Percentiles rank a stretch among this genome's conserved stretches.
These are phyloP conservation scores for Somion occarium DNA, from an alignment of 1,284 basidiomycete species.

Conservation along the genomic window DNA sequence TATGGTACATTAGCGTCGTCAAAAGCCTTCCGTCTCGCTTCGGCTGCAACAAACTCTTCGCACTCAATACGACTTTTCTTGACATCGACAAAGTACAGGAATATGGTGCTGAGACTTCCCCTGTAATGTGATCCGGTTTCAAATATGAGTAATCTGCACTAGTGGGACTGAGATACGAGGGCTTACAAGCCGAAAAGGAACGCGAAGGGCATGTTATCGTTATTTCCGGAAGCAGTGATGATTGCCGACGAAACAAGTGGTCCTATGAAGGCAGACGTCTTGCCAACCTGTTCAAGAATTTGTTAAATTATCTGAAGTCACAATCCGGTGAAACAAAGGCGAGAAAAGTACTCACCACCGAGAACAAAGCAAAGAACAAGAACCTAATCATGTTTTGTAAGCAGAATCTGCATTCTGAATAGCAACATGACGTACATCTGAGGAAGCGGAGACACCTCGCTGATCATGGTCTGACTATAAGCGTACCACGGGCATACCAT, in stretches of 20 bases:
- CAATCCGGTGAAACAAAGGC: not conserved
- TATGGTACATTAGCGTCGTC: slow-evolving; percentile 2
- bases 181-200: slow-evolving; percentile 72
- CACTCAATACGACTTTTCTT: slow-evolving; percentile 67
- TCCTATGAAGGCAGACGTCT: slow-evolving; percentile 80
- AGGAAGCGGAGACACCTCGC: slow-evolving; percentile 71
- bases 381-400: slow-evolving; percentile 42
- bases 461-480: slow-evolving; percentile 82
- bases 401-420: slow-evolving; percentile 14
- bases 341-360: slow-evolving; percentile 41
- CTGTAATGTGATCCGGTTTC: too few relatives aligned
- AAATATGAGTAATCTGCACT: slow-evolving; percentile 4
- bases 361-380: slow-evolving; percentile 75
- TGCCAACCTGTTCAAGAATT: slow-evolving; percentile 46
- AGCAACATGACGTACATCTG: slow-evolving; percentile 48
- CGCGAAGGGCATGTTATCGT: slow-evolving; percentile 78
- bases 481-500: slow-evolving; percentile 86
- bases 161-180: not conserved
- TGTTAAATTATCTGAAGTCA: not conserved
- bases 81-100: slow-evolving; percentile 68
- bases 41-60: slow-evolving; percentile 56
- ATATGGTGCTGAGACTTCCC: slow-evolving; percentile 55
- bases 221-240: slow-evolving; percentile 64
- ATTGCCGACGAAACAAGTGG: slow-evolving; percentile 76
- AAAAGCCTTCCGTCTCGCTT: slow-evolving; percentile 48